phyloP scores from a whole-genome alignment of 495 filamentous ascomycete genomes.

The Cladorrhinum samala region DNA sequence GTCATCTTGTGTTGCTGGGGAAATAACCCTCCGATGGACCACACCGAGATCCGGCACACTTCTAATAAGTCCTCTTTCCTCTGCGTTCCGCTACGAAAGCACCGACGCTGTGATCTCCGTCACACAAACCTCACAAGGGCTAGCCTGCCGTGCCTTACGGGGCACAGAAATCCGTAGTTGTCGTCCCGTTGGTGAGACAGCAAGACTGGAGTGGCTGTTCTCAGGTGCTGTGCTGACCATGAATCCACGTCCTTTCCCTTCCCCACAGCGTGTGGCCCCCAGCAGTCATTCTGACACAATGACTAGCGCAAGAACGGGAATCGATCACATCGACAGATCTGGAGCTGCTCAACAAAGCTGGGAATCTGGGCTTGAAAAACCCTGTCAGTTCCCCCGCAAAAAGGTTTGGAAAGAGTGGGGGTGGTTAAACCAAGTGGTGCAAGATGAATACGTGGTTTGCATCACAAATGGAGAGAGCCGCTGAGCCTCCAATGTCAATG shows the following conservation, averaged over 20 bases:
- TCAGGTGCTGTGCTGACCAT: background rate
- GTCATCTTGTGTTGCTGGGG: background rate
- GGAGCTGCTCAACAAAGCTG: background rate
- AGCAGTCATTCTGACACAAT: background rate
- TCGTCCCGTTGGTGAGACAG: background rate
- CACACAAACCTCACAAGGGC: background rate
- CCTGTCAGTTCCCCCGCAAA: background rate
- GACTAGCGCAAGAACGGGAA: conserved; percentile 6
- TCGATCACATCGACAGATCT: conserved; percentile 1
- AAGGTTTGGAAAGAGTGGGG: background rate
- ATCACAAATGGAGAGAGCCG: no score
- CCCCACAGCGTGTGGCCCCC: background rate
- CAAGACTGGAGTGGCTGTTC: background rate
- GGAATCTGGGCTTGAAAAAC: background rate
- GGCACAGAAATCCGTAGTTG: background rate
- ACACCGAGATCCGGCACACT: background rate
- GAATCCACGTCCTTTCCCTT: background rate
- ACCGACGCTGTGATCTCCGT: background rate
- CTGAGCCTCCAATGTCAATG: background rate
- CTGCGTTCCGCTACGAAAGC: background rate
- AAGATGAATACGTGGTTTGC: background rate
- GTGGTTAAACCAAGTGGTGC: background rate
- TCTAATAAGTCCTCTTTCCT: background rate
- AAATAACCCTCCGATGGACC: background rate
- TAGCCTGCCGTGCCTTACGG: background rate